Conservation (phyloP, 768 basidiomycete species). For the Suillus tomentosus region DNA sequence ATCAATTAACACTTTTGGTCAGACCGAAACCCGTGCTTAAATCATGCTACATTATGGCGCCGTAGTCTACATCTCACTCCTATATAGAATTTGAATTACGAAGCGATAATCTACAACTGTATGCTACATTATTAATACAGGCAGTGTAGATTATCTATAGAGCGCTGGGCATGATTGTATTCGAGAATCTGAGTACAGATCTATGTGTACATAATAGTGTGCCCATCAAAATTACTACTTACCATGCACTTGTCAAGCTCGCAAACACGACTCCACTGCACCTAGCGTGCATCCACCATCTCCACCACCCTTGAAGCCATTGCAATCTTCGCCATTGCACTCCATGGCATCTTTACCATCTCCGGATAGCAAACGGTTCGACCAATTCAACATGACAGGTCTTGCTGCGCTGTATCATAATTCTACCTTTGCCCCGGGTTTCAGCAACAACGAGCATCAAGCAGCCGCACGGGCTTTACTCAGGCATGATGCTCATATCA, state of each 20-base stretch:
- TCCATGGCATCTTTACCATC: not conserved
- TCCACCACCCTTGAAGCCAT: not conserved
- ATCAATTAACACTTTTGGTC: too few relatives aligned
- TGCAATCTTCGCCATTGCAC: slow-evolving; percentile 3
- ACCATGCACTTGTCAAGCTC: not conserved
- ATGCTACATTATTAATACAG: too few relatives aligned
- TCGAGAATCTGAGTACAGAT: too few relatives aligned
- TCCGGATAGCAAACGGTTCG: not conserved
- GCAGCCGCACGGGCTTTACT: slow-evolving; percentile 8
- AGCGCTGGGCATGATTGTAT: too few relatives aligned
- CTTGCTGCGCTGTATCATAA: slow-evolving; percentile 12
- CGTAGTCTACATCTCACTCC: too few relatives aligned
- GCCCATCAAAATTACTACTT: too few relatives aligned
- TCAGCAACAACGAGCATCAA: slow-evolving; percentile 5
- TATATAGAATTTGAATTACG: too few relatives aligned
- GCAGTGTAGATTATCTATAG: too few relatives aligned
- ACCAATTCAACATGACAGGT: slow-evolving; percentile 12
- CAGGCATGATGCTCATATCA: slow-evolving; percentile 2
- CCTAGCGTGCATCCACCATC: not conserved
- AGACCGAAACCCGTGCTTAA: too few relatives aligned
- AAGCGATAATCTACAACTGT: too few relatives aligned
- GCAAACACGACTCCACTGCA: not conserved
- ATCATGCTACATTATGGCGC: too few relatives aligned
- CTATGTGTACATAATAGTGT: too few relatives aligned
- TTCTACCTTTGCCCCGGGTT: slow-evolving; percentile 1